Evolutionary conservation across 2,329 filamentous ascomycete species (phyloP).

Genomic region (Fusarium aywerte): DNA sequence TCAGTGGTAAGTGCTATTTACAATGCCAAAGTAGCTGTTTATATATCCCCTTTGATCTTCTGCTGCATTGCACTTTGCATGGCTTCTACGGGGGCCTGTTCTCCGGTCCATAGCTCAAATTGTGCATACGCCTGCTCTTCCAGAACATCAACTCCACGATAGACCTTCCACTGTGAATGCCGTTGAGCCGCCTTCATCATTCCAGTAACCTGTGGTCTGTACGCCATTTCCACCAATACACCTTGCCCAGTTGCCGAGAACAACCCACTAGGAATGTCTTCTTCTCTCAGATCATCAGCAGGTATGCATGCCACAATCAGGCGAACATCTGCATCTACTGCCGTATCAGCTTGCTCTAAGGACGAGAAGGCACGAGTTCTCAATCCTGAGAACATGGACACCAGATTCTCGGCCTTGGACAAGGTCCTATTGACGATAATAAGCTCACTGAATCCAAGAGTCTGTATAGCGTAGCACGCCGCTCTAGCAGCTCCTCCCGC

Average conservation of each 20-base stretch:
- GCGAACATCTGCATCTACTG: neutral
- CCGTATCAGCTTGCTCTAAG: accelerated
- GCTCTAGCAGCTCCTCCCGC: slow-evolving; percentile 12
- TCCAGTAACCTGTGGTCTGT: slow-evolving; percentile 1
- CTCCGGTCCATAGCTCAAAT: slow-evolving; percentile 6
- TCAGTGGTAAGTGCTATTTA: too few species aligned
- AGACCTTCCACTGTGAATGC: neutral
- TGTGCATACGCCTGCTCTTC: slow-evolving; percentile 14
- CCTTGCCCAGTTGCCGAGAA: neutral
- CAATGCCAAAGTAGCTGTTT: neutral
- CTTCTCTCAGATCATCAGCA: neutral
- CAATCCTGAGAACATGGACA: neutral
- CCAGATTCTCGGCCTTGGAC: neutral
- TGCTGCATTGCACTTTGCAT: slow-evolving; percentile 3
- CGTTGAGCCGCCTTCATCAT: neutral
- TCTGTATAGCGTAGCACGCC: slow-evolving; percentile 6
- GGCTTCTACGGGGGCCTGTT: neutral
- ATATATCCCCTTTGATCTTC: neutral
- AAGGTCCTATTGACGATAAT: slow-evolving; percentile 3
- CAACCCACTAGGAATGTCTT: neutral
- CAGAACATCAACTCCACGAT: neutral
- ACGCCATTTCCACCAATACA: slow-evolving; percentile 3
- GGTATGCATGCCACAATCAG: neutral
- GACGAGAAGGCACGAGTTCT: neutral
- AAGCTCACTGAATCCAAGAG: neutral